Evolutionary conservation across 2,329 filamentous ascomycete genomes (phyloP).

Genomic region (Thelonectria olida): DNA sequence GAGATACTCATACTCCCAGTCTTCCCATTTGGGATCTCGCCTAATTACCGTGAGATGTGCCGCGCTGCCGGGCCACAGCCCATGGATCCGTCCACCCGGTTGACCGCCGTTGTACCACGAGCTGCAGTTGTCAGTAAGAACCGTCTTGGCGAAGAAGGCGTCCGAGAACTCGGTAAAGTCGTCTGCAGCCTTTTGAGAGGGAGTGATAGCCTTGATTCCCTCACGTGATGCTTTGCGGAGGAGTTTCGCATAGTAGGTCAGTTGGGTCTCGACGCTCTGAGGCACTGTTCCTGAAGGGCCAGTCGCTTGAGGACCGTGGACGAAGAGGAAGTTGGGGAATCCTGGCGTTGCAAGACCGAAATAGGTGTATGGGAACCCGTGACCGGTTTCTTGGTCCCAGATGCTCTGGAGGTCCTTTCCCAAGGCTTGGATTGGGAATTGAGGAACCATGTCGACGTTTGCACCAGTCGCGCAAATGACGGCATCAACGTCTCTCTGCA

Average conservation of each 20-base stretch:
- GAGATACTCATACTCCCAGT: conserved; percentile 61
- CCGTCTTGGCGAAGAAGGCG: conserved; percentile 63
- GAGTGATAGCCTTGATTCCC: conserved; percentile 70
- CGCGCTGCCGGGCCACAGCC: conserved; percentile 75
- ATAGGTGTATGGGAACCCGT: conserved; percentile 74
- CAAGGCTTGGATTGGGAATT: conserved; percentile 67
- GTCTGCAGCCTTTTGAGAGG: conserved; percentile 67
- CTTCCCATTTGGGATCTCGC: conserved; percentile 64
- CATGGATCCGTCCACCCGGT: conserved; percentile 71
- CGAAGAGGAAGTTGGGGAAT: conserved; percentile 74
- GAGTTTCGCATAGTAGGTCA: conserved; percentile 72
- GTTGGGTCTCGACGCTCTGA: conserved; percentile 71
- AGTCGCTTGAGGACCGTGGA: conserved; percentile 68
- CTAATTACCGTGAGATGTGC: conserved; percentile 68
- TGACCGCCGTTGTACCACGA: conserved; percentile 77
- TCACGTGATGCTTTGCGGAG: conserved; percentile 73
- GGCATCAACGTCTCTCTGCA: conserved; percentile 66
- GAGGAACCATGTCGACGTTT: conserved; percentile 66
- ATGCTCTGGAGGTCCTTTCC: conserved; percentile 62
- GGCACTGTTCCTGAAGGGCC: conserved; percentile 73
- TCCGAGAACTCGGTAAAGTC: conserved; percentile 70
- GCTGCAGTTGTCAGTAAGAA: conserved; percentile 69
- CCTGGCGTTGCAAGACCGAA: conserved; percentile 69
- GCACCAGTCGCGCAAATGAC: conserved; percentile 76
- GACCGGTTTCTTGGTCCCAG: conserved; percentile 65